phyloP scores from a whole-genome alignment of 352 stramenopile species.

The Globisporangium camurandrum region DNA sequence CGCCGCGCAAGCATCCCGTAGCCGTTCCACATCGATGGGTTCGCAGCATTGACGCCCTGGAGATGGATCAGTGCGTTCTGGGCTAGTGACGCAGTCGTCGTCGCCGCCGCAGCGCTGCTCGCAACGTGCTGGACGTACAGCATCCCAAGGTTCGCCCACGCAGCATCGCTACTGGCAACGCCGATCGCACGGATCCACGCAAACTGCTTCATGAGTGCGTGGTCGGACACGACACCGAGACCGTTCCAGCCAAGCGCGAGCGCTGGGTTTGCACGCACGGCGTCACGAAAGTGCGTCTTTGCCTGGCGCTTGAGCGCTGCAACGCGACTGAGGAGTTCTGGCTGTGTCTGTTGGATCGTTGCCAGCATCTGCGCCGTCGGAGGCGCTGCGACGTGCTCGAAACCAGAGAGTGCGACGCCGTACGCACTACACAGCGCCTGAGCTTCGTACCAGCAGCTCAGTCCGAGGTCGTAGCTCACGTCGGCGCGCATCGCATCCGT shows the following conservation, averaged over 20 bases:
- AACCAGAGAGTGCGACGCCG: conserved; percentile 31
- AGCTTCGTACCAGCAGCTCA: conserved; percentile 75
- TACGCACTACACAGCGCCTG: conserved; percentile 33
- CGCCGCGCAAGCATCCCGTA: conserved; percentile 70
- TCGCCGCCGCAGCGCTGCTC: conserved; percentile 8
- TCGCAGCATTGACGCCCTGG: conserved; percentile 74
- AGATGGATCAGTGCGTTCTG: conserved; percentile 78
- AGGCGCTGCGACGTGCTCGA: conserved; percentile 15
- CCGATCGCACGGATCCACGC: conserved; percentile 66
- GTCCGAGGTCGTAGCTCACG: conserved; percentile 57
- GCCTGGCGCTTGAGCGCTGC: conserved; percentile 26
- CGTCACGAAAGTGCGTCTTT: conserved; percentile 31
- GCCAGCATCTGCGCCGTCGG: neutral
- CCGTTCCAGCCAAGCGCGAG: conserved; percentile 73
- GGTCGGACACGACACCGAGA: conserved; percentile 51
- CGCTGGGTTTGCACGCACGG: conserved; percentile 34
- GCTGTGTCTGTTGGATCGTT: neutral
- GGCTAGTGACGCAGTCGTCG: conserved; percentile 38
- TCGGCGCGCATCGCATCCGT: conserved; percentile 20
- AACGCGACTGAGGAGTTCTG: conserved; percentile 5
- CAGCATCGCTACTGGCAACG: conserved; percentile 32
- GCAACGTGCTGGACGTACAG: conserved; percentile 56
- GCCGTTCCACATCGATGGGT: conserved; percentile 82
- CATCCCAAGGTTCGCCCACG: conserved; percentile 83
- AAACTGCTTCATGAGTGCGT: conserved; percentile 73